Percentiles rank a stretch among this genome's conserved stretches.
These are phyloP conservation scores for Ottelia alismoides DNA, from an alignment of 106 monocot genomes.

Conservation along the genomic window DNA sequence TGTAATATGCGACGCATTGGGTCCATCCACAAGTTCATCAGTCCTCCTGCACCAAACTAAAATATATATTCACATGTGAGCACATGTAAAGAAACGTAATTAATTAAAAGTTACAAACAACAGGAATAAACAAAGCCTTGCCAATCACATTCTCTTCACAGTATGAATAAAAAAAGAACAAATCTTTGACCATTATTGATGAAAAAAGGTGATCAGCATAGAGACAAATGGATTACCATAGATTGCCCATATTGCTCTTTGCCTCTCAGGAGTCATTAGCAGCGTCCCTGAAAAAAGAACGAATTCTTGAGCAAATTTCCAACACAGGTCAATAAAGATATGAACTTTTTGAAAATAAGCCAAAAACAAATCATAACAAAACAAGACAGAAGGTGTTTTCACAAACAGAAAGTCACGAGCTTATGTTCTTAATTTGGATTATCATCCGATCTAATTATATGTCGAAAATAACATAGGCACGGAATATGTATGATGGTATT, in stretches of 20 bases:
- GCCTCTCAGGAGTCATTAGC: slow-evolving; percentile 71
- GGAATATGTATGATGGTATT: too few species aligned
- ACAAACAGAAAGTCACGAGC: too few species aligned
- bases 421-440: too few species aligned
- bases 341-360: too few species aligned
- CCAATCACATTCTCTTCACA: neutral
- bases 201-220: slow-evolving; percentile 11
- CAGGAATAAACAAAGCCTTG: neutral
- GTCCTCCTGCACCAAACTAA: slow-evolving; percentile 10
- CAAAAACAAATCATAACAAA: too few species aligned
- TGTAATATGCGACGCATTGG: slow-evolving; percentile 9
- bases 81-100: too few species aligned
- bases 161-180: too few species aligned
- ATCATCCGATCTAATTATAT: too few species aligned
- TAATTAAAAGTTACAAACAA: neutral
- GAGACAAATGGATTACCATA: too few species aligned
- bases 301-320: neutral
- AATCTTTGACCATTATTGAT: too few species aligned
- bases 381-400: neutral
- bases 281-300: slow-evolving; percentile 31
- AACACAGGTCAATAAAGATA: neutral
- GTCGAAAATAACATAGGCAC: too few species aligned
- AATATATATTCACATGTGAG: slow-evolving; percentile 1
- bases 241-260: slow-evolving; percentile 63
- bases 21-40: slow-evolving; percentile 14